Percentiles rank a stretch among this genome's conserved stretches.
These are phyloP conservation scores for Aspergillus panamensis DNA, from an alignment of 495 filamentous ascomycete genomes.

Conservation along the genomic window DNA sequence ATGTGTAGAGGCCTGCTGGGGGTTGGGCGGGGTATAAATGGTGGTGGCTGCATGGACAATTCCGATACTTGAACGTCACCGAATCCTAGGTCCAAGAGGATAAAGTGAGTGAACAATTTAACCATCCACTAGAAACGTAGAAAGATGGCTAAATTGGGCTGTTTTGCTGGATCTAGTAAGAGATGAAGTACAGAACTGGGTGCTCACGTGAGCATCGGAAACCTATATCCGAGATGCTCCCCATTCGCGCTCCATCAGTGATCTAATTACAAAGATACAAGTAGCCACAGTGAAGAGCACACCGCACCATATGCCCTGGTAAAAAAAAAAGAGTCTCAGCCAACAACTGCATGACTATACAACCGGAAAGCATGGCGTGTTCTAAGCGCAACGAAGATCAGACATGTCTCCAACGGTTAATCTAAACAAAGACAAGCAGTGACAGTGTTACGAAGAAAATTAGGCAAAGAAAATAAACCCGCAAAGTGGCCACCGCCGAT, in stretches of 20 bases:
- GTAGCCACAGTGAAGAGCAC: background rate
- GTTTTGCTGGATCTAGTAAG: background rate
- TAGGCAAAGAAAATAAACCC: background rate
- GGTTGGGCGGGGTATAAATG: background rate
- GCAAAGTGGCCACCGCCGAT: slow-evolving; percentile 8
- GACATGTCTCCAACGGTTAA: background rate
- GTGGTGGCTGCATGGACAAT: background rate
- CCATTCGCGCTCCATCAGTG: background rate
- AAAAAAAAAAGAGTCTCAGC: background rate
- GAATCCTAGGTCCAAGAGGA: background rate
- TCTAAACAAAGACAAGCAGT: background rate
- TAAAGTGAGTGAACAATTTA: background rate
- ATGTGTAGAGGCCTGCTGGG: background rate
- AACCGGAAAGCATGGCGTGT: background rate
- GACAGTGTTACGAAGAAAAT: slow-evolving; percentile 2
- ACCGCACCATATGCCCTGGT: background rate
- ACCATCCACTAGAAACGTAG: background rate
- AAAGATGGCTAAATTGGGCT: background rate
- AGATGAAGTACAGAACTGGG: background rate
- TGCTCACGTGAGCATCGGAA: slow-evolving; percentile 16
- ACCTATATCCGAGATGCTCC: slow-evolving; percentile 11
- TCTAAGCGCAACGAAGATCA: background rate
- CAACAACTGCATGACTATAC: background rate
- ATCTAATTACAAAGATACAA: slow-evolving; percentile 16
- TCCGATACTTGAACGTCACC: background rate